Evolutionary conservation across 805 yeast genomes (phyloP).

Genomic region (Wickerhamomyces strasburgensis): DNA sequence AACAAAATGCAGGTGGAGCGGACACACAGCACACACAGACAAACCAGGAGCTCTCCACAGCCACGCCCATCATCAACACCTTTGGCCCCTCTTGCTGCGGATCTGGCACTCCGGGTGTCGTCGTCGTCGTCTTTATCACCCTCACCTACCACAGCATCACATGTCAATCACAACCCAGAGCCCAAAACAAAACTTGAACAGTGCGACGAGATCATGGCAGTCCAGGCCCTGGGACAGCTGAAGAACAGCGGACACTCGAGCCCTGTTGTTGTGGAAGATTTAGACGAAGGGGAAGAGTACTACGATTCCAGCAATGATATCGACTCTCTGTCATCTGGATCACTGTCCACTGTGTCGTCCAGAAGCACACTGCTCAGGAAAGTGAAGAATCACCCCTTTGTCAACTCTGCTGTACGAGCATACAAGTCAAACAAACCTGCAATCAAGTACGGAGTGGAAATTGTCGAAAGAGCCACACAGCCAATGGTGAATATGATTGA

Average conservation of each 20-base stretch:
- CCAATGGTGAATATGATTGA: constrained; percentile 49
- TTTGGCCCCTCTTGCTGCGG: too few relatives aligned
- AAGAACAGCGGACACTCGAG: constrained; percentile 19
- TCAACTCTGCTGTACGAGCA: constrained; percentile 24
- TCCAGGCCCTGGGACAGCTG: constrained; percentile 23
- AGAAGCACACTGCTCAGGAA: constrained; percentile 35
- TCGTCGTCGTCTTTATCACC: too few relatives aligned
- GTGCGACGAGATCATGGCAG: constrained; percentile 18
- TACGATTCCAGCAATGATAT: constrained; percentile 28
- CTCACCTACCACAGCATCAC: constrained; percentile 5
- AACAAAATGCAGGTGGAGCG: too few relatives aligned
- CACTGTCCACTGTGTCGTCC: background rate
- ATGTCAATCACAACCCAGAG: constrained; percentile 1
- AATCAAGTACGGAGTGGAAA: constrained; percentile 56
- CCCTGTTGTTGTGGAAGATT: constrained; percentile 11
- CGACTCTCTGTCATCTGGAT: constrained; percentile 1
- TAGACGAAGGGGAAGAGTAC: constrained; percentile 35
- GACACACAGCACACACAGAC: too few relatives aligned
- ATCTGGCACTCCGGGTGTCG: too few relatives aligned
- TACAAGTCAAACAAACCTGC: constrained; percentile 38
- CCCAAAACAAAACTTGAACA: constrained; percentile 1
- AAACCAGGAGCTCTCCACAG: too few relatives aligned
- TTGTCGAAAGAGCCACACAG: constrained; percentile 50
- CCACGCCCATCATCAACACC: too few relatives aligned
- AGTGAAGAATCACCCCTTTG: constrained; percentile 36